These are phyloP conservation scores for Hygrocybe punicea DNA, from an alignment of 768 basidiomycete species.

Conservation along the genomic window DNA sequence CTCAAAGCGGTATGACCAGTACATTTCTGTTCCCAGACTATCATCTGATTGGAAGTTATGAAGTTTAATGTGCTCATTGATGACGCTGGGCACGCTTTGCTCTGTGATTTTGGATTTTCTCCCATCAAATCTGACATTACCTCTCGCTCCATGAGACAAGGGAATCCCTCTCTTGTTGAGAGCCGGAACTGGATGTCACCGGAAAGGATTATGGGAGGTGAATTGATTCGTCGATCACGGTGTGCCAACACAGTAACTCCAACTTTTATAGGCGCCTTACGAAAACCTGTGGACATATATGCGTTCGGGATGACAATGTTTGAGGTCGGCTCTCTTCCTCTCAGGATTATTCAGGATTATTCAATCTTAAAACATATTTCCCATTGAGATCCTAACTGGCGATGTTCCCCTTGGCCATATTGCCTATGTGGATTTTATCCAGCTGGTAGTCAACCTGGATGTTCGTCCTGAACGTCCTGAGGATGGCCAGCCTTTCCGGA, in stretches of 20 bases:
- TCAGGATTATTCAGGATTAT: neutral
- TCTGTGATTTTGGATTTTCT: constrained; percentile 7
- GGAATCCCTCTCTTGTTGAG: neutral
- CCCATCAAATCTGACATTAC: constrained; percentile 1
- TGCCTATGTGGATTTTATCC: constrained; percentile 1
- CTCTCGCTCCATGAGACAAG: neutral
- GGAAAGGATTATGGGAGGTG: constrained; percentile 4
- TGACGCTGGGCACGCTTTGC: neutral
- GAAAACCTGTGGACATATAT: constrained; percentile 7
- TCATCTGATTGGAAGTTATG: neutral
- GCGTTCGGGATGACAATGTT: constrained; percentile 9
- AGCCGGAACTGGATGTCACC: constrained; percentile 10
- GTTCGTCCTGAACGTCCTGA: constrained; percentile 7
- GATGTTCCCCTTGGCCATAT: constrained; percentile 7
- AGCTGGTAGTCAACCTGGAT: constrained; percentile 2
- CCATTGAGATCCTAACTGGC: constrained; percentile 5
- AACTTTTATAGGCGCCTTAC: neutral
- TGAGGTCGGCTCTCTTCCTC: neutral
- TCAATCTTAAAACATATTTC: neutral
- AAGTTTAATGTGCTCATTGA: constrained; percentile 34
- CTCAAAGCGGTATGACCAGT: constrained; percentile 2
- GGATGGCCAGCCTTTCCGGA: neutral
- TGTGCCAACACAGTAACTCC: neutral
- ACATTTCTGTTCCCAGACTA: neutral
- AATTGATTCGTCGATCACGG: neutral